Evolutionary conservation across 2,329 filamentous ascomycete species (phyloP), one percentile per base, ranked within the genome.

Genomic region (Fusarium sp.): DNA sequence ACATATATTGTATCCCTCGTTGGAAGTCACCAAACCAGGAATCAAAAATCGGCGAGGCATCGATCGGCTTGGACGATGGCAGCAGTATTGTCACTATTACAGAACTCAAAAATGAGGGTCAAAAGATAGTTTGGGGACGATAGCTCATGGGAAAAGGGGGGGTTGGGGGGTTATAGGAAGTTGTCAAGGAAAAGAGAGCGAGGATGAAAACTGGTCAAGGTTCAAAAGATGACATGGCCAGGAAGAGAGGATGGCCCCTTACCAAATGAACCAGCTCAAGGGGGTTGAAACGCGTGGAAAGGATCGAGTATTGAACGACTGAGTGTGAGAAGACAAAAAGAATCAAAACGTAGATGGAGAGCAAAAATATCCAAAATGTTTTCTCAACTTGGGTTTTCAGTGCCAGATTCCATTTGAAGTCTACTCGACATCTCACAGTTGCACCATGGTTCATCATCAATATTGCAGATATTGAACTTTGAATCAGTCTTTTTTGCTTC

Each of bases 401-500:
- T 37, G 8, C 13, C 13, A 18, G 25, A 39, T 27, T 20, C n/a
- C 41, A 43, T 20, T 3, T 39, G 2, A 7, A 32, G 13, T 35
- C 48, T 30, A 18, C 48, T 32, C n/a, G 8, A 3, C n/a, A 45
- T 56, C 3, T 35, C 54, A 58, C 54, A 14, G 16, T 16, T 39
- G 16, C 23, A 58, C 54, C 7, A 25, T 37, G 9, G 16, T 32
- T 23, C 10, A 20, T 23, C 10, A 20, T 27, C 16, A 25, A 27
- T 13, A 14, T 16, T 43, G n/a, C 14, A 48, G 16, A 43, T 30
- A 30, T 30, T 70, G 25, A 13, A 37, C 64, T 61, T 64, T n/a
- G 45, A 59, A 60, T 64, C 57, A 68, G 48, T 73, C 62, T 48
- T 67, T 67, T 59, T 72, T 75, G 52, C 68, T 50, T 73, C 16